A percentile compares a stretch with the other conserved stretches of the same genome.
These are phyloP conservation scores for Boletus pseudo-olivaceus DNA, from an alignment of 768 basidiomycete species.

Conservation along the genomic window DNA sequence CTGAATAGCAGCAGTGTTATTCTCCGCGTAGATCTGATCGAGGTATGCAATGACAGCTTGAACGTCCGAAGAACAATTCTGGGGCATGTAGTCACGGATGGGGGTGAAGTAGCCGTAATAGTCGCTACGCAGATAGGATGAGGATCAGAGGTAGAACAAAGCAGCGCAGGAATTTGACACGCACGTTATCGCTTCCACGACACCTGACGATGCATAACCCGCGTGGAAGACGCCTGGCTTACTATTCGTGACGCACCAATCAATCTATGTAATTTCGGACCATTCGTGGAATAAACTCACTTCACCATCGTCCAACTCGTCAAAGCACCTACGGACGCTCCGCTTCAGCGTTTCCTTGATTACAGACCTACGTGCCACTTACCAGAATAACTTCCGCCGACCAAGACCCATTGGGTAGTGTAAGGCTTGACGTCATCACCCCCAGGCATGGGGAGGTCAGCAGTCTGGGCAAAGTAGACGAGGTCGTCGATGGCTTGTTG, in stretches of 20 bases:
- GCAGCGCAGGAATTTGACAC: conserved; percentile 9
- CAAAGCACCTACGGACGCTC: conserved; percentile 31
- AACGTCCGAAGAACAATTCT: conserved; percentile 72
- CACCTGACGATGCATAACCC: conserved; percentile 44
- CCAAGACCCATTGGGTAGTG: conserved; percentile 39
- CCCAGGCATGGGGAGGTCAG: conserved; percentile 61
- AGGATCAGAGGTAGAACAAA: not conserved
- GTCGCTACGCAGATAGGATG: conserved; percentile 13
- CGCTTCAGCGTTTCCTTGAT: not conserved
- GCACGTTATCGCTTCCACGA: conserved; percentile 43
- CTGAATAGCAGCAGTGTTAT: conserved; percentile 46
- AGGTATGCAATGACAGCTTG: conserved; percentile 59
- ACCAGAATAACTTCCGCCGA: conserved; percentile 44
- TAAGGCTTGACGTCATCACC: conserved; percentile 59
- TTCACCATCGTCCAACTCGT: conserved; percentile 69
- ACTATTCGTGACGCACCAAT: conserved; percentile 21
- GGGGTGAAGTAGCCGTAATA: conserved; percentile 61
- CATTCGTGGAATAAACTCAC: conserved; percentile 33
- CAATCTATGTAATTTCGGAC: not conserved
- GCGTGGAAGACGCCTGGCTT: conserved; percentile 40
- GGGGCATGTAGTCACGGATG: conserved; percentile 61
- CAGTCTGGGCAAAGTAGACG: conserved; percentile 66
- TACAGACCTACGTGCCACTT: not conserved
- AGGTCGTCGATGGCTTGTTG: conserved; percentile 75
- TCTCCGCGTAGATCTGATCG: conserved; percentile 51